Base-by-base conservation (phyloP, 2,329 filamentous ascomycete genomes). In the Sarocladium kiliense region DNA sequence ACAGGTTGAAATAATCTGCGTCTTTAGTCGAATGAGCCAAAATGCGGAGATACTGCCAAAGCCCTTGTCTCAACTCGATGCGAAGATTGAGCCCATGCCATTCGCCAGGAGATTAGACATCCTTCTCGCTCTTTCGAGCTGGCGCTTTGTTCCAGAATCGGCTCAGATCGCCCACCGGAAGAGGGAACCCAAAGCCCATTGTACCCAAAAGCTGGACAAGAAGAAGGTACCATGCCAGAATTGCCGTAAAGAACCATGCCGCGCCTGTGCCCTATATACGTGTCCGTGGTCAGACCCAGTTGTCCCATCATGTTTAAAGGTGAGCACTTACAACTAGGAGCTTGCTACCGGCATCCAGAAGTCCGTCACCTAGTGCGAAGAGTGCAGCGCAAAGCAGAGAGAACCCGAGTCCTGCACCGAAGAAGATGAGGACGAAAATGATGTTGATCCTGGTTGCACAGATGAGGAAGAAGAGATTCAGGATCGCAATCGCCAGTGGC, bases 381-480 rank as follows among this genome's bases (percentile, higher is more conserved):
- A 39, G 36, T 6, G 36, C 36, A 39, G 9, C 36, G 16, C 11
- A 39, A n/a, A 39, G 36, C 11, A 39, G 36, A 39, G 16, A 6
- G 36, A 39, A 39, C 6, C 36, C 36, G 6, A 39, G 36, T 6
- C 36, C 36, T 5, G 36, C 36, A 1, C 74, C 74, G 57, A 84
- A 64, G 74, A 91, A 91, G 68, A 91, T 87, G 55, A 83, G 60
- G 60, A 88, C 79, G 69, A 90, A 89, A 66, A 83, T 77, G 11
- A 89, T 56, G 66, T 91, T 91, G 32, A 86, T 91, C 50, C 88
- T 82, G 18, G 90, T 72, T 1, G 87, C 79, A 70, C 85, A 87
- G 65, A 91, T 74, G 53, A 89, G 71, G 72, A 82, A 90, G 61
- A 90, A 65, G 58, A 88, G 68, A 67, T 80, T 83, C 25, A 89